These are phyloP conservation scores for Rhodocollybia butyracea DNA, from an alignment of 768 basidiomycete genomes.

Conservation along the genomic window DNA sequence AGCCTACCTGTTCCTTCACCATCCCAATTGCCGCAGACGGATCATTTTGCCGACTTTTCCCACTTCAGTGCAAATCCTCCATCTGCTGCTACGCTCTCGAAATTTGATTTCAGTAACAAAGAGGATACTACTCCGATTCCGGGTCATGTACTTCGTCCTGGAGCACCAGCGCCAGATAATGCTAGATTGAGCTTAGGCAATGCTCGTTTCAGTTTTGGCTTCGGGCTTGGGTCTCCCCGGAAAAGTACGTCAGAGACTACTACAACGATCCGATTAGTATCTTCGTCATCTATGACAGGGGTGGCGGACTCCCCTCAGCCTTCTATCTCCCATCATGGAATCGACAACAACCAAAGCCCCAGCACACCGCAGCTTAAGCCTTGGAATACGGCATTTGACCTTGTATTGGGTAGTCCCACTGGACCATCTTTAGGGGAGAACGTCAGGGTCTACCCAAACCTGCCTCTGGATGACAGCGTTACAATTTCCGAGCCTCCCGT, in stretches of 20 bases:
- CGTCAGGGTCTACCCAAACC: conserved; percentile 34
- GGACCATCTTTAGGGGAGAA: conserved; percentile 30
- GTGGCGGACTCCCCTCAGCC: conserved; percentile 24
- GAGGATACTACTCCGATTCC: conserved; percentile 48
- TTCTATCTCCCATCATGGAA: neutral
- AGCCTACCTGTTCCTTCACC: conserved; percentile 30
- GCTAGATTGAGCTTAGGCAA: conserved; percentile 58
- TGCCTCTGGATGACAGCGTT: neutral
- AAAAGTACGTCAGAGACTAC: conserved; percentile 37
- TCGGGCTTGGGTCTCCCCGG: conserved; percentile 32
- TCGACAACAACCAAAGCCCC: neutral
- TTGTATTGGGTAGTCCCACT: conserved; percentile 56
- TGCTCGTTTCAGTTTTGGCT: conserved; percentile 20
- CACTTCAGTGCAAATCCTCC: conserved; percentile 20
- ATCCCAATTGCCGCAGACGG: conserved; percentile 37
- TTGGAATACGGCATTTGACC: conserved; percentile 65
- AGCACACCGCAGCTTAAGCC: conserved; percentile 65
- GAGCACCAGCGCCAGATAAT: conserved; percentile 56
- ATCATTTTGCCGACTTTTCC: conserved; percentile 45
- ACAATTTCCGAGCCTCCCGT: neutral
- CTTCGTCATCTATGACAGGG: conserved; percentile 17
- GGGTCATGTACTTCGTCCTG: conserved; percentile 54
- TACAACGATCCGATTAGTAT: conserved; percentile 51
- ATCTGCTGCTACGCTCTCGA: conserved; percentile 12
- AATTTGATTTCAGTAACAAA: conserved; percentile 27